These are phyloP conservation scores for Diversispora eburnea DNA, from an alignment of 192 early-diverging fungal genomes.

Conservation along the genomic window DNA sequence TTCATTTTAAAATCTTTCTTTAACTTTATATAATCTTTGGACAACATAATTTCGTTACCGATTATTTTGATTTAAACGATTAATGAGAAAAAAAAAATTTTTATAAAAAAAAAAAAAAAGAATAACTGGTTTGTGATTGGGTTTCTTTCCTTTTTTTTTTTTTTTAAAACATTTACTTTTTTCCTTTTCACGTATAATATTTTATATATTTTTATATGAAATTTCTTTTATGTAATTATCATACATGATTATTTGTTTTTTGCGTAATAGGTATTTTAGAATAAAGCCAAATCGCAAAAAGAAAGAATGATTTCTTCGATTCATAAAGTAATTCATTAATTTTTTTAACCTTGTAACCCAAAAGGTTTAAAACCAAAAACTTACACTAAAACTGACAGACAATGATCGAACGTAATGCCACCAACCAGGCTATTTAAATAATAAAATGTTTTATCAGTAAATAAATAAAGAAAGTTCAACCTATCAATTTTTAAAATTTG, in stretches of 20 bases:
- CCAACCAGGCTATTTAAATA: conserved; percentile 61
- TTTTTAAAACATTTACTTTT: background rate
- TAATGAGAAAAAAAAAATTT: background rate
- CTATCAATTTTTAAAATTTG: background rate
- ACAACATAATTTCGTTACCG: background rate
- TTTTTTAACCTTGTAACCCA: background rate
- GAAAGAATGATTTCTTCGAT: background rate
- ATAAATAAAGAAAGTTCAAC: background rate
- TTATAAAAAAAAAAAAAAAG: background rate
- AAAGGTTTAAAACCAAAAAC: conserved; percentile 77
- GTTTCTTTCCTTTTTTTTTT: background rate
- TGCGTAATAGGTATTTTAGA: background rate
- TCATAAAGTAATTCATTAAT: background rate
- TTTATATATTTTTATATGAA: background rate
- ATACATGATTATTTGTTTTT: conserved; percentile 1
- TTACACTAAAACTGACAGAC: conserved; percentile 75
- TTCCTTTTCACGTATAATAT: background rate
- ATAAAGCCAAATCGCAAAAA: conserved; percentile 17
- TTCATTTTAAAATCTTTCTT: background rate
- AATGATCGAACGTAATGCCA: conserved; percentile 87
- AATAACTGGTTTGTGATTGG: background rate
- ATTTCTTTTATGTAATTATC: conserved; percentile 10
- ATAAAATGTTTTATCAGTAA: conserved; percentile 8
- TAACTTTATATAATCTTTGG: too few relatives aligned
- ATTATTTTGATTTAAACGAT: background rate